Evolutionary conservation across 1,284 basidiomycete genomes (phyloP), one percentile per base, ranked within the genome.

Genomic region (Xerocomus amazonicus): DNA sequence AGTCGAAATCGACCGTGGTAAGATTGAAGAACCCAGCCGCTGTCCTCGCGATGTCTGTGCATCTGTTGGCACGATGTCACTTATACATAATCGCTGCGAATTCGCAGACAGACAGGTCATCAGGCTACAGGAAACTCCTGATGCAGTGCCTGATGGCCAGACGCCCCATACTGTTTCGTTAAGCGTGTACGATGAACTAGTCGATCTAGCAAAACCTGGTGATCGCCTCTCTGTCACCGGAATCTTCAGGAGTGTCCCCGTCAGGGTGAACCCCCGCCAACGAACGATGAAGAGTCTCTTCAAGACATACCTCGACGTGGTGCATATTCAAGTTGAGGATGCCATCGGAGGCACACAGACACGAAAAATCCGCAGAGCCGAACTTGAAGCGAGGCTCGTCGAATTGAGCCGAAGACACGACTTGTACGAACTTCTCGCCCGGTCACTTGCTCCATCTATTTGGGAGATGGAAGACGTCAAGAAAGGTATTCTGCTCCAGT

Each of bases 401-500:
- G 78, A 86, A 36, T 79, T 97, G 28, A 90, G 90, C 53, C 70
- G 77, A 53, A 74, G 84, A 44, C 81, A 83, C 3, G 94, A 97
- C 67, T 75, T 97, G 36, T 99, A 99, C 68, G 91, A 96, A 4
- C 71, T 92, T 35, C 77, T 99, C 2, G 75, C 95, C 12, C 76
- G 88, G 29, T 92, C 88, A 2, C 79, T 99, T 53, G 96, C 96
- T 1, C 97, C 96, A 9, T 90, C 87, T 27, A 96, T 99, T 59
- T 98, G 92, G 86, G 92, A 94, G 67, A 89, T 98, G 91, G 95
- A 99, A 36, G 96, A 99, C 63, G 92, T 99, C 54, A 99, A 99
- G 74, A 98, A 98, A 73, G 96, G 97, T 0, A 96, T 99, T 49
- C 68, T 99, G 43, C 73, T 99, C 28, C 96, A 98, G 70, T 72